These are phyloP conservation scores for Penicillium sp. DNA, from an alignment of 2,329 filamentous ascomycete genomes.

Conservation along the genomic window DNA sequence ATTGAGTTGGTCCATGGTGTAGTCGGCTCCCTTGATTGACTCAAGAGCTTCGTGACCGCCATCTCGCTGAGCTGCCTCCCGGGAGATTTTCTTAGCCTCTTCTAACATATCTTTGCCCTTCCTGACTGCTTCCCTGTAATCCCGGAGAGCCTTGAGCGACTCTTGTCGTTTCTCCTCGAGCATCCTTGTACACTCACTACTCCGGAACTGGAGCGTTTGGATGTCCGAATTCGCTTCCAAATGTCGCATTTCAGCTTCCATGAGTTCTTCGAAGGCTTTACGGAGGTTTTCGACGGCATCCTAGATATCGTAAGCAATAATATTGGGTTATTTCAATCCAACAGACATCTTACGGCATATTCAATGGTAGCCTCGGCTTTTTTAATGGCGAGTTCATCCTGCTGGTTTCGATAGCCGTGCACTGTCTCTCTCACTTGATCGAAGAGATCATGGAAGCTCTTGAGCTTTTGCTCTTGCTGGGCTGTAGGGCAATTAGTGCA, in stretches of 20 bases:
- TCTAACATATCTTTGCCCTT: not conserved
- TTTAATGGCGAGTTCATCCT: conserved; percentile 60
- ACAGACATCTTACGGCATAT: conserved; percentile 54
- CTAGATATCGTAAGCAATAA: conserved; percentile 34
- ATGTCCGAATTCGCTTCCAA: conserved; percentile 86
- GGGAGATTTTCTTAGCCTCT: conserved; percentile 21
- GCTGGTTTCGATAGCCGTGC: conserved; percentile 56
- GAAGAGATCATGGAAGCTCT: conserved; percentile 45
- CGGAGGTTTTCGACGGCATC: conserved; percentile 67
- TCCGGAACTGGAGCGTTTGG: conserved; percentile 68
- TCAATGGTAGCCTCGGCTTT: conserved; percentile 61
- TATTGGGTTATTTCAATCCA: not conserved
- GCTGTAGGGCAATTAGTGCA: conserved; percentile 39
- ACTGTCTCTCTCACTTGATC: conserved; percentile 53
- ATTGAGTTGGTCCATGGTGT: conserved; percentile 67
- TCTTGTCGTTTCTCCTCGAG: conserved; percentile 48
- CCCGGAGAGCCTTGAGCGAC: conserved; percentile 38
- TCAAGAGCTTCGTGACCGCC: conserved; percentile 45
- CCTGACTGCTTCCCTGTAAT: conserved; percentile 38
- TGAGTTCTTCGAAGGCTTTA: conserved; percentile 63
- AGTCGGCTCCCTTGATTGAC: conserved; percentile 47
- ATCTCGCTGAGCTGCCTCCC: conserved; percentile 26
- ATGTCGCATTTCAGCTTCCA: conserved; percentile 71
- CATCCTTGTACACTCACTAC: conserved; percentile 60
- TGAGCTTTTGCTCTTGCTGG: conserved; percentile 52